Percentiles rank a stretch among this genome's conserved stretches.
Conservation (phyloP, 306 rosid species). For the Begonia masoniana region DNA sequence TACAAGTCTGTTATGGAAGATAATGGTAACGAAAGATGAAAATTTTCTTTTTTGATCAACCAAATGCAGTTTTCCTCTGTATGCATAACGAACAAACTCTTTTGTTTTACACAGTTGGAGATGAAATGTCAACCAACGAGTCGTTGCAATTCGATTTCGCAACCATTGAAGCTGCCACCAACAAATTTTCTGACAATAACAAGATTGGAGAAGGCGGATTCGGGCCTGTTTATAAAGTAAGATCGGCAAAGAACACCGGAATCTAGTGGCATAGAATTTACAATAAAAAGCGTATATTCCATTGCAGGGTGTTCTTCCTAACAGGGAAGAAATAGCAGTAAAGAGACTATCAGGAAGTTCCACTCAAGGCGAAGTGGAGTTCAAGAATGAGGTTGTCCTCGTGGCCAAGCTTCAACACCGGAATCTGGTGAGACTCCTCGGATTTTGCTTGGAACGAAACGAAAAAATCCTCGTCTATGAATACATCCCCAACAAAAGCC, state of each 20-base stretch:
- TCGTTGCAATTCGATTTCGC: conserved; percentile 12
- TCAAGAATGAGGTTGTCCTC: conserved; percentile 16
- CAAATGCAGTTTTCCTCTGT: no score
- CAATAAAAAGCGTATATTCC: no score
- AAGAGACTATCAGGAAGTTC: conserved; percentile 11
- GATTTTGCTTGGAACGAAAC: conserved; percentile 14
- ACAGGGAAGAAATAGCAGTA: conserved; percentile 16
- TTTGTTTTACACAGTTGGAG: not conserved
- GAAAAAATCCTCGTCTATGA: conserved; percentile 19
- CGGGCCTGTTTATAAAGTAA: conserved; percentile 15
- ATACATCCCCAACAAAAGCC: conserved; percentile 20
- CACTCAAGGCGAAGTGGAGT: conserved; percentile 5
- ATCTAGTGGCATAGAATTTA: no score
- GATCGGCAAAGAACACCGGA: not conserved
- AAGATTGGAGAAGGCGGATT: conserved; percentile 21
- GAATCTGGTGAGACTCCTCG: conserved; percentile 14
- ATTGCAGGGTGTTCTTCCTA: conserved; percentile 15
- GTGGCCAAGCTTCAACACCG: conserved; percentile 18
- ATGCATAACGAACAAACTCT: no score
- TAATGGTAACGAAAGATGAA: conserved; percentile 1
- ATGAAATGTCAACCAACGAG: conserved; percentile 4
- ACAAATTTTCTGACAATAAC: conserved; percentile 9
- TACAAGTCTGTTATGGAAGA: not conserved
- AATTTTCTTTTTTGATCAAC: not conserved
- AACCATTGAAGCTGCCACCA: conserved; percentile 16